These are phyloP conservation scores for Seiridium cupressi DNA, from an alignment of 2,329 filamentous ascomycete genomes.

Conservation along the genomic window DNA sequence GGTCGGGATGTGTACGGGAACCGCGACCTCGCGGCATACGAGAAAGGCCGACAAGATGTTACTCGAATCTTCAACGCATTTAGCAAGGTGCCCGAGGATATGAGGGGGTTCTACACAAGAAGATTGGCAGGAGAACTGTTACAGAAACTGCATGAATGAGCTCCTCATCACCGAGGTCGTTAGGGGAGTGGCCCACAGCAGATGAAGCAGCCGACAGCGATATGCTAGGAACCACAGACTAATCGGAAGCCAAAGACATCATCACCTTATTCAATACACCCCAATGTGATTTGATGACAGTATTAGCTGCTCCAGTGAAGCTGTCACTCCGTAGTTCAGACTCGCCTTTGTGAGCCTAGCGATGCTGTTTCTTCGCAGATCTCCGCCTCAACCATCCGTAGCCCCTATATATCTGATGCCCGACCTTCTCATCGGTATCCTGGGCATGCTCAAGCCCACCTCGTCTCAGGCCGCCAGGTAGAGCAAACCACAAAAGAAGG, in stretches of 20 bases:
- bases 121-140: constrained; percentile 68
- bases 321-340: no score
- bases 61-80: constrained; percentile 65
- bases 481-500: constrained; percentile 41
- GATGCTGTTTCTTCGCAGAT: constrained; percentile 22
- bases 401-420: constrained; percentile 17
- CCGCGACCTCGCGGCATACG: constrained; percentile 78
- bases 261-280: no score
- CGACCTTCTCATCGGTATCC: constrained; percentile 33
- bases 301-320: no score
- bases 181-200: no score
- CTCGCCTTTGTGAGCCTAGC: background rate
- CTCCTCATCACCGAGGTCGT: no score
- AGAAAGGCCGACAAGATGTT: constrained; percentile 74
- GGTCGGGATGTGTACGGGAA: constrained; percentile 89
- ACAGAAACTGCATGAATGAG: constrained; percentile 23
- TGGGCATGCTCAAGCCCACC: constrained; percentile 40
- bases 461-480: constrained; percentile 36
- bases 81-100: constrained; percentile 60
- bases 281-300: constrained; percentile 10
- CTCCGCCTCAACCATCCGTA: constrained; percentile 4
- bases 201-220: no score
- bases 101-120: constrained; percentile 72
- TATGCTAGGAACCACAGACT: no score
- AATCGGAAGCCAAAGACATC: no score